Conservation (phyloP, 176 grass and related monocot species). For the Aegilops tauschii region DNA sequence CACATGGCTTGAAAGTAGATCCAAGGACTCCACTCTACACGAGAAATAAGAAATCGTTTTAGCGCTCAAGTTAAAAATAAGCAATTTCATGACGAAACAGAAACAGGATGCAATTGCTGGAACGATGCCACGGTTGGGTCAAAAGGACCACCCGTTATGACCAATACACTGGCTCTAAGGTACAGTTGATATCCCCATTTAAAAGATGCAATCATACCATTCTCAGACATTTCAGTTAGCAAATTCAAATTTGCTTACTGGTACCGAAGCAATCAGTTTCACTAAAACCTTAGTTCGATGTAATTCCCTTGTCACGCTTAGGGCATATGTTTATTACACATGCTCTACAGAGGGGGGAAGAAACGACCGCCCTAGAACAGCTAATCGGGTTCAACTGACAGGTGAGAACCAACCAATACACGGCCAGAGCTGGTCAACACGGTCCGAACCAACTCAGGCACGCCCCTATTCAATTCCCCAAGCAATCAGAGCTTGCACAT, state of each 20-base stretch:
- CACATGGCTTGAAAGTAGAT: not conserved
- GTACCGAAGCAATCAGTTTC: not conserved
- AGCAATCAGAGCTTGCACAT: not conserved
- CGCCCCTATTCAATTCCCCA: not conserved
- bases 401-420: not conserved
- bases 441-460: not conserved
- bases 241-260: not conserved
- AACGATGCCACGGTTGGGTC: not conserved
- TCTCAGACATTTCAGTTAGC: not conserved
- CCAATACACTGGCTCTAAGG: not conserved
- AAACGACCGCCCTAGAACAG: no score
- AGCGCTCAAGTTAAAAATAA: not conserved
- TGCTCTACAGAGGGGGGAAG: no score
- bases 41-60: not conserved
- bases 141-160: not conserved
- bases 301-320: no score
- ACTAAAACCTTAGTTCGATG: not conserved
- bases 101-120: not conserved
- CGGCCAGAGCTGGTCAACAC: not conserved
- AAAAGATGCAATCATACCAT: not conserved
- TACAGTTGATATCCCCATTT: not conserved
- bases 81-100: not conserved
- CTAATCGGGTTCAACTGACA: not conserved
- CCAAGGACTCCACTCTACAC: slow-evolving; percentile 30
- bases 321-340: not conserved